Evolutionary conservation across 441 rosid genomes (phyloP).

Genomic region (Bocquillonia castaneifolia): DNA sequence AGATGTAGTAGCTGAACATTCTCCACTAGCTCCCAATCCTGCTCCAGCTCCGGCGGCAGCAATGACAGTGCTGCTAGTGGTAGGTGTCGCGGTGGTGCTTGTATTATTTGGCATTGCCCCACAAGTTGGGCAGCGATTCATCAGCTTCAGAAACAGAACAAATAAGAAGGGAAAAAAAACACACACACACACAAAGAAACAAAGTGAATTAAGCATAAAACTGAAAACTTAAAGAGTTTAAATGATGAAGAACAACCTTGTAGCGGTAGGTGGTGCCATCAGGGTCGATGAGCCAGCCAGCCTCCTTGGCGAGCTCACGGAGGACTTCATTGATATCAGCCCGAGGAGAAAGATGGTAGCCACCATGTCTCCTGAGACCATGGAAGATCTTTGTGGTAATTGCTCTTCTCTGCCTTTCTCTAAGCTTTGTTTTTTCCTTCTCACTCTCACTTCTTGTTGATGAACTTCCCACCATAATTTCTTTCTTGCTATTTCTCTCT

Average conservation of each 20-base stretch:
- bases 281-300: conserved; percentile 48
- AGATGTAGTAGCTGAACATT: conserved; percentile 34
- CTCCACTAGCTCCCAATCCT: conserved; percentile 29
- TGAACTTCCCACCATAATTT: conserved; percentile 24
- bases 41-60: conserved; percentile 4
- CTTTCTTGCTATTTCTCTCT: neutral
- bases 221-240: neutral
- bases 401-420: conserved; percentile 49
- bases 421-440: conserved; percentile 48
- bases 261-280: conserved; percentile 50
- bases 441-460: conserved; percentile 38
- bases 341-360: conserved; percentile 39
- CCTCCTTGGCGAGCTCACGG: conserved; percentile 45
- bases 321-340: conserved; percentile 52
- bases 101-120: conserved; percentile 18
- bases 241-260: conserved; percentile 1
- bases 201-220: neutral
- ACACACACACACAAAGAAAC: no score
- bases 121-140: conserved; percentile 35
- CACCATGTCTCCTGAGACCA: conserved; percentile 43
- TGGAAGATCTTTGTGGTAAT: conserved; percentile 47
- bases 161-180: no score
- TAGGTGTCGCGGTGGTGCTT: conserved; percentile 32
- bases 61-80: conserved; percentile 29
- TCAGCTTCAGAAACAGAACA: neutral